These are phyloP conservation scores for Mychonastes homosphaera DNA, from an alignment of 139 green algal species.

Conservation along the genomic window DNA sequence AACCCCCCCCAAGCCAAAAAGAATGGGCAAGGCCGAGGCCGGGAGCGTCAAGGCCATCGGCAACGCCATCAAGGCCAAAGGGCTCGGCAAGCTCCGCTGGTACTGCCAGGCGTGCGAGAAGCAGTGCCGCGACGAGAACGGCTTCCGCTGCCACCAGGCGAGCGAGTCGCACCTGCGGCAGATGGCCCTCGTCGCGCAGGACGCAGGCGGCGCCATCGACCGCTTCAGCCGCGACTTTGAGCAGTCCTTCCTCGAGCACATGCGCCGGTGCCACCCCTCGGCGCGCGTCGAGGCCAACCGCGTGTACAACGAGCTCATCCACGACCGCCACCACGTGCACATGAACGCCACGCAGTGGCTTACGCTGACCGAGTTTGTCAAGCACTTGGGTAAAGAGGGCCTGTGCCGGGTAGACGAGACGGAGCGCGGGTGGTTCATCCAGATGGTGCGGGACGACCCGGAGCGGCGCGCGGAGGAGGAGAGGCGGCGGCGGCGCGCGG, in stretches of 20 bases:
- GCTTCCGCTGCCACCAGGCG: conserved; percentile 93
- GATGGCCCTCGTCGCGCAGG: conserved; percentile 84
- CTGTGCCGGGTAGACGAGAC: conserved; percentile 91
- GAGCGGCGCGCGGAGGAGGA: conserved; percentile 37
- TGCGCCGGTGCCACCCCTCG: conserved; percentile 65
- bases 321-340: conserved; percentile 83
- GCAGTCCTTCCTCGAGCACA: conserved; percentile 77
- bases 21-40: too few relatives aligned
- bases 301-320: conserved; percentile 94
- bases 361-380: conserved; percentile 67
- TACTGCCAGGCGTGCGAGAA: conserved; percentile 97
- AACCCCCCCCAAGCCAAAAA: too few relatives aligned
- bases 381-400: conserved; percentile 51
- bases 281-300: conserved; percentile 66
- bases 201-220: conserved; percentile 60
- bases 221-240: conserved; percentile 88
- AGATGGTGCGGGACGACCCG: conserved; percentile 29
- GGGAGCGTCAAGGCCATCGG: too few relatives aligned
- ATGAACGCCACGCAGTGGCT: conserved; percentile 96
- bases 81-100: conserved; percentile 89
- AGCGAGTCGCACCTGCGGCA: conserved; percentile 68
- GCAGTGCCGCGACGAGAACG: conserved; percentile 97
- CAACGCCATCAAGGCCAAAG: conserved; percentile 95
- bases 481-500: conserved; percentile 37
- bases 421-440: conserved; percentile 88